These are phyloP conservation scores for Rickenella mellea DNA, from an alignment of 768 basidiomycete genomes.

Conservation along the genomic window DNA sequence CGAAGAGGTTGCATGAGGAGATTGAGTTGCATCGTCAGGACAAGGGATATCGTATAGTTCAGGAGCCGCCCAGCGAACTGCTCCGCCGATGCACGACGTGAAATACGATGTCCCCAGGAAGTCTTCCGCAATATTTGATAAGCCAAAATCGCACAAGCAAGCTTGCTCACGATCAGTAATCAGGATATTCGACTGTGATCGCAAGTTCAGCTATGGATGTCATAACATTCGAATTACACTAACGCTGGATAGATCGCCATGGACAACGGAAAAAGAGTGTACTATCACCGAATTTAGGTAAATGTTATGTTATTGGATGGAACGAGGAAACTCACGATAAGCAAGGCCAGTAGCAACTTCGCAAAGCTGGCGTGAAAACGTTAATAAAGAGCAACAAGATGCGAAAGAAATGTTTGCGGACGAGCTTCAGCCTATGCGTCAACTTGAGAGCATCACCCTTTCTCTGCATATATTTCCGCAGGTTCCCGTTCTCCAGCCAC, in stretches of 20 bases:
- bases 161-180: slow-evolving; percentile 21
- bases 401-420: slow-evolving; percentile 6
- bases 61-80: slow-evolving; percentile 38
- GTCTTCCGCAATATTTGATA: slow-evolving; percentile 21
- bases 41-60: slow-evolving; percentile 23
- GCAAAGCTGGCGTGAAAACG: slow-evolving; percentile 19
- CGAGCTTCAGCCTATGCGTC: slow-evolving; percentile 25
- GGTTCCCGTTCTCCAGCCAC: slow-evolving; percentile 30
- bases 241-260: slow-evolving; percentile 35
- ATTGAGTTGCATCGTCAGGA: neutral
- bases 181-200: slow-evolving; percentile 24
- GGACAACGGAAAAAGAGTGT: slow-evolving; percentile 28
- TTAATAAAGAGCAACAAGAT: neutral
- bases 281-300: slow-evolving; percentile 14
- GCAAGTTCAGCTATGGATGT: neutral
- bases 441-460: slow-evolving; percentile 25
- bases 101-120: slow-evolving; percentile 17
- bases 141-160: slow-evolving; percentile 27
- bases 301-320: slow-evolving; percentile 8
- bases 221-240: slow-evolving; percentile 6
- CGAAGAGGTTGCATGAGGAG: slow-evolving; percentile 1
- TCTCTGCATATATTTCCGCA: slow-evolving; percentile 27
- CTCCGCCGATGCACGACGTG: slow-evolving; percentile 32
- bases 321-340: slow-evolving; percentile 22
- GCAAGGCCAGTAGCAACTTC: slow-evolving; percentile 29